phyloP scores from a whole-genome alignment of 805 yeast genomes.

The Yarrowia sp. region DNA sequence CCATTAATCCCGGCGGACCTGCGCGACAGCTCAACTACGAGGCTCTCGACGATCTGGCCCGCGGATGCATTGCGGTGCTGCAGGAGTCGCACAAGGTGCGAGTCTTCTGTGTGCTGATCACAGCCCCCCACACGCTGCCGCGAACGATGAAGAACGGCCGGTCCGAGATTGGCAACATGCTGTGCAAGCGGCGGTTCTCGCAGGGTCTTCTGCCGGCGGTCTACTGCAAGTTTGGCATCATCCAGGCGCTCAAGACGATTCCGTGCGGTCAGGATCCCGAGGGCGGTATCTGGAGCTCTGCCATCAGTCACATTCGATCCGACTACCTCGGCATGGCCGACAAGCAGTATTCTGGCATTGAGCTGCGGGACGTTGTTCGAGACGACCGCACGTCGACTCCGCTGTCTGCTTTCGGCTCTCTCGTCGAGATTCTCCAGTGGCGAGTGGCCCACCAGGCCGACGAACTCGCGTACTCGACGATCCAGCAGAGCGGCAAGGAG shows the following conservation, averaged over 20 bases:
- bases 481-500: conserved; percentile 46
- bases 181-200: conserved; percentile 70
- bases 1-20: conserved; percentile 4
- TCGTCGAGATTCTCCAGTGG: conserved; percentile 74
- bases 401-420: conserved; percentile 65
- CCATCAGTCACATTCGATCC: conserved; percentile 64
- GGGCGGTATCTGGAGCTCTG: conserved; percentile 84
- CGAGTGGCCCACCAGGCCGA: conserved; percentile 74
- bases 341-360: conserved; percentile 78
- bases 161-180: conserved; percentile 87
- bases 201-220: conserved; percentile 78
- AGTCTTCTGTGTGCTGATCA: conserved; percentile 75
- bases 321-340: conserved; percentile 62
- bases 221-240: conserved; percentile 74
- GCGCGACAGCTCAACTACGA: conserved; percentile 32
- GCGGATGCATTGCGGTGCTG: conserved; percentile 47
- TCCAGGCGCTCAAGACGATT: conserved; percentile 59
- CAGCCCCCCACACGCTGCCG: conserved; percentile 79
- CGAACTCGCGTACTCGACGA: conserved; percentile 62
- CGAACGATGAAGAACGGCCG: conserved; percentile 82
- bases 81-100: conserved; percentile 67
- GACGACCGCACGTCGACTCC: conserved; percentile 79
- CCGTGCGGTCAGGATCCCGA: conserved; percentile 71
- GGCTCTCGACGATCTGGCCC: conserved; percentile 51
- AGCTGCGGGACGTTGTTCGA: conserved; percentile 66